Percentiles rank a stretch among this genome's conserved stretches.
Conservation (phyloP, 1,284 basidiomycete species). For the Pascua sp. region DNA sequence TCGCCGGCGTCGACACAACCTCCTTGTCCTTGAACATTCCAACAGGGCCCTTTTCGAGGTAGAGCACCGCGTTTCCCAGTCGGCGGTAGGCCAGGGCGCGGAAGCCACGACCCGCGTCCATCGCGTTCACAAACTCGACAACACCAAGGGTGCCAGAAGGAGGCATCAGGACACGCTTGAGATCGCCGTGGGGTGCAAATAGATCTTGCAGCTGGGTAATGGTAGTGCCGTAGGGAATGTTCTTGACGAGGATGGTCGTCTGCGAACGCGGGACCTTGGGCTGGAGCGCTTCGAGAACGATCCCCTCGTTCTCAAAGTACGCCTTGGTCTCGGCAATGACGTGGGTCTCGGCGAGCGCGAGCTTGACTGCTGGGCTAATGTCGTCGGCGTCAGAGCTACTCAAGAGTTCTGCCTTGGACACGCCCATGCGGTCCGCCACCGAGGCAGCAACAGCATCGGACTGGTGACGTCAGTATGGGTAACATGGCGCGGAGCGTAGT, state of each 20-base stretch:
- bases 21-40: constrained; percentile 62
- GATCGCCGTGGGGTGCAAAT: constrained; percentile 72
- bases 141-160: constrained; percentile 92
- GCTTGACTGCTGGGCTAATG: constrained; percentile 66
- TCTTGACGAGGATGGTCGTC: constrained; percentile 89
- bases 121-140: constrained; percentile 73
- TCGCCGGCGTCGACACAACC: constrained; percentile 15
- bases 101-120: constrained; percentile 73
- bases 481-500: no score
- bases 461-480: constrained; percentile 50
- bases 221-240: constrained; percentile 89
- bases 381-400: constrained; percentile 55
- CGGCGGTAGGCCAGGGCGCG: constrained; percentile 79
- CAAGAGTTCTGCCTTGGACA: constrained; percentile 81
- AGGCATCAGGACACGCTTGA: constrained; percentile 77
- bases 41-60: constrained; percentile 86
- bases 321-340: constrained; percentile 92
- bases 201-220: constrained; percentile 69
- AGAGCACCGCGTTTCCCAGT: constrained; percentile 82
- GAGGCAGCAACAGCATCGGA: constrained; percentile 83
- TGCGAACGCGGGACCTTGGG: constrained; percentile 61
- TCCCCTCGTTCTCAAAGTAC: constrained; percentile 66
- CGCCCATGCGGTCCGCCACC: constrained; percentile 73
- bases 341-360: constrained; percentile 89
- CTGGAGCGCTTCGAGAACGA: constrained; percentile 52